These are phyloP conservation scores for Brassica juncea DNA, from an alignment of 345 rosid species.

Conservation along the genomic window DNA sequence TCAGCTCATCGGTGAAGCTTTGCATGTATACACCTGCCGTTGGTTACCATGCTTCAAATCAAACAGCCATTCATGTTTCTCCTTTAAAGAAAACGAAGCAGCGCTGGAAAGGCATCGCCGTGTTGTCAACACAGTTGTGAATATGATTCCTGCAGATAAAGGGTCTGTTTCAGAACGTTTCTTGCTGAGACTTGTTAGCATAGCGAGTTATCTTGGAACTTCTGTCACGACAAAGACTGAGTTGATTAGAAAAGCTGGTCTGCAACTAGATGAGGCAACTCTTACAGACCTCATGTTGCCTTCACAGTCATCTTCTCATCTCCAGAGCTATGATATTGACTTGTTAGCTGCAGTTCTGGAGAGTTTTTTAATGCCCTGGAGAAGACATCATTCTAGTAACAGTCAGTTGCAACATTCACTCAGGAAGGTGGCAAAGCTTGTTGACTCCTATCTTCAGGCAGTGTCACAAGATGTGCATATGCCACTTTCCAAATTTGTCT, in stretches of 20 bases:
- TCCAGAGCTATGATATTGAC: constrained; percentile 57
- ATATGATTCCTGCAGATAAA: constrained; percentile 79
- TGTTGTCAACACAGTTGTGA: constrained; percentile 69
- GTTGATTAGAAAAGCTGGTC: constrained; percentile 69
- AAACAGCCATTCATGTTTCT: constrained; percentile 42
- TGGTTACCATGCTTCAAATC: constrained; percentile 78
- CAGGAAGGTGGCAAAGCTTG: constrained; percentile 65
- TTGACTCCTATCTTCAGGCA: constrained; percentile 78
- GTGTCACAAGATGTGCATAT: constrained; percentile 64
- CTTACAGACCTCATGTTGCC: constrained; percentile 65
- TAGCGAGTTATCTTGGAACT: constrained; percentile 67
- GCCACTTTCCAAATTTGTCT: constrained; percentile 58
- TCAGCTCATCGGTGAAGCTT: constrained; percentile 91
- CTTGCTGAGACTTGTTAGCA: constrained; percentile 79
- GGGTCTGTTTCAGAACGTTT: constrained; percentile 85
- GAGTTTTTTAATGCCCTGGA: constrained; percentile 67
- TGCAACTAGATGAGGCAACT: constrained; percentile 80
- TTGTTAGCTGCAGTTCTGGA: constrained; percentile 67
- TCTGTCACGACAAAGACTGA: constrained; percentile 72
- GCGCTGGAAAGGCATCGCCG: constrained; percentile 47
- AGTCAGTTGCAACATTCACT: constrained; percentile 51
- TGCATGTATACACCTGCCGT: constrained; percentile 87
- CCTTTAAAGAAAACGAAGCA: constrained; percentile 52
- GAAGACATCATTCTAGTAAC: constrained; percentile 54
- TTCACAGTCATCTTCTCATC: constrained; percentile 51